Evolutionary conservation across 2,329 filamentous ascomycete species (phyloP).

Genomic region (Penicillium oxalicum): DNA sequence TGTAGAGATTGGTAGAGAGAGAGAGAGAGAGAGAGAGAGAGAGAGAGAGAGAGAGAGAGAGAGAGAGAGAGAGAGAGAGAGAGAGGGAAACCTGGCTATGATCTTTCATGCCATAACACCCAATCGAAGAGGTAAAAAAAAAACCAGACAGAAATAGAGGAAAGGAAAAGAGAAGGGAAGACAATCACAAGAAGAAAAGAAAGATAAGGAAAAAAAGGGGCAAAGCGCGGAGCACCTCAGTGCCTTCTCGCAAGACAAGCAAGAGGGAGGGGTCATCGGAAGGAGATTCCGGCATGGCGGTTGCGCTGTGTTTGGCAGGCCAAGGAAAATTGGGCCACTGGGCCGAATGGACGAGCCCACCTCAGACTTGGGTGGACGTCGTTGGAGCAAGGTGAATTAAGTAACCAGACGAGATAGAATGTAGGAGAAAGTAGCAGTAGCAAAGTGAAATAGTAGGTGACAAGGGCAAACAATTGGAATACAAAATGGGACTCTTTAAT

Average conservation of each 20-base stretch:
- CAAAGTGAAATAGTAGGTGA: conserved; percentile 26
- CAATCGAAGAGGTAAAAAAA: conserved; percentile 2
- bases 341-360: too few relatives aligned
- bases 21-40: too few relatives aligned
- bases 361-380: too few relatives aligned
- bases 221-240: background rate
- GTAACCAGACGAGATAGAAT: conserved; percentile 22
- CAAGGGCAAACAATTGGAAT: conserved; percentile 25
- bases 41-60: too few relatives aligned
- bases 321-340: background rate
- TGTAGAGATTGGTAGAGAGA: too few relatives aligned
- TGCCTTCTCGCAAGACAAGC: background rate
- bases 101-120: background rate
- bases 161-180: conserved; percentile 1
- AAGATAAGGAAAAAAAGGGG: conserved; percentile 3
- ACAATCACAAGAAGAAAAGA: conserved; percentile 1
- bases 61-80: too few relatives aligned
- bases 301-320: background rate
- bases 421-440: conserved; percentile 24
- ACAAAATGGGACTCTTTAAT: conserved; percentile 11
- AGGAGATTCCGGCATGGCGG: conserved; percentile 2
- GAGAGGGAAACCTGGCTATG: background rate
- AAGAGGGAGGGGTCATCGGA: background rate
- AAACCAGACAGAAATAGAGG: conserved; percentile 1
- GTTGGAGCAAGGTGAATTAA: conserved; percentile 10